Evolutionary conservation across 495 filamentous ascomycete genomes (phyloP).

Genomic region (Achaetomiella virescens): DNA sequence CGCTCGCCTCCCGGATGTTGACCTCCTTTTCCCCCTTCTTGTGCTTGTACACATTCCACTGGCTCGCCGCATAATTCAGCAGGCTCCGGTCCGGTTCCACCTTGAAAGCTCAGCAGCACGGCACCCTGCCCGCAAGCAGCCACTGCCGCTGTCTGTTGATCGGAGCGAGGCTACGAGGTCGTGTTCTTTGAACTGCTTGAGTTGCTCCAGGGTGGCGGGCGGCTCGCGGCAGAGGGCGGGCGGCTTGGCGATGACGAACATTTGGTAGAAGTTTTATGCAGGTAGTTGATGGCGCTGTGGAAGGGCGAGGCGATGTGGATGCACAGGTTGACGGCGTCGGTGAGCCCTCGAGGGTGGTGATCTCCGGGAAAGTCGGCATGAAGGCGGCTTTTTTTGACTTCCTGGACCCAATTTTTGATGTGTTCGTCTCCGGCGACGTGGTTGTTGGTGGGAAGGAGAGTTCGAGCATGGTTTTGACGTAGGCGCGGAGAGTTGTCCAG

Average conservation of each 20-base stretch:
- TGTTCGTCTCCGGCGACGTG: slow-evolving; percentile 25
- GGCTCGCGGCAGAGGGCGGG: slow-evolving; percentile 32
- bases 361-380: slow-evolving; percentile 50
- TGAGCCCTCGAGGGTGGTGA: slow-evolving; percentile 78
- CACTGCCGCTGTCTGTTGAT: slow-evolving; percentile 37
- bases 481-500: slow-evolving; percentile 35
- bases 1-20: slow-evolving; percentile 19
- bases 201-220: slow-evolving; percentile 23
- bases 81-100: slow-evolving; percentile 34
- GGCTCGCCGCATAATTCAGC: slow-evolving; percentile 33
- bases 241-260: slow-evolving; percentile 43
- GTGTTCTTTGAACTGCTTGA: slow-evolving; percentile 26
- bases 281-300: slow-evolving; percentile 46
- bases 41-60: slow-evolving; percentile 26
- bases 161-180: slow-evolving; percentile 38
- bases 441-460: slow-evolving; percentile 16
- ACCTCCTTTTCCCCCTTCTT: slow-evolving; percentile 13
- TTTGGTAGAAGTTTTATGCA: slow-evolving; percentile 46
- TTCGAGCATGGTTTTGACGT: slow-evolving; percentile 30
- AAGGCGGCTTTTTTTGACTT: slow-evolving; percentile 29
- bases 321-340: slow-evolving; percentile 66
- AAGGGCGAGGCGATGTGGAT: slow-evolving; percentile 47
- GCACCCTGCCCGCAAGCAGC: slow-evolving; percentile 39
- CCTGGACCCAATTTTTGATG: slow-evolving; percentile 35
- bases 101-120: slow-evolving; percentile 40